Evolutionary conservation across 2,329 filamentous ascomycete species (phyloP), one percentile per base, ranked within the genome.

Genomic region (Verticillium isaacii): DNA sequence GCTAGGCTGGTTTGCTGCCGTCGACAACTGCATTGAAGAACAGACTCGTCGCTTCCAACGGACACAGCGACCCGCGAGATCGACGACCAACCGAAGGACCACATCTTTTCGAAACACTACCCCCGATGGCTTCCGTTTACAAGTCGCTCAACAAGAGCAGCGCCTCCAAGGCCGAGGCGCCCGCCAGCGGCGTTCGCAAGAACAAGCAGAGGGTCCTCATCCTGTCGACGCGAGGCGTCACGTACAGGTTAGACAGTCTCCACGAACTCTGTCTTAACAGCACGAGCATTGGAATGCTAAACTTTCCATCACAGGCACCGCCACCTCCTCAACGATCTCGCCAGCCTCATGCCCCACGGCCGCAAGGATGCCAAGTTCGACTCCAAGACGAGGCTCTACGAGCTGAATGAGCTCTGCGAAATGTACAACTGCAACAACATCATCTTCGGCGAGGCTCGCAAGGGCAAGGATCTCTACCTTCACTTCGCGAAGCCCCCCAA

Each of bases 331-430:
- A 91, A 93, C 71, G 95, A 99, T 72, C 83, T 99, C 57, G 87
- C 92, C 62, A 85, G 90, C 34, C 88, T 99, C 76, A 88, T 99
- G 67, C 95, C 95, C 2, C 95, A 99, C 75, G 89, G 89, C 67
- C 88, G 92, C 72, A 97, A 96, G 80, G 95, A 99, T 74, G 92
- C 91, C 69, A 99, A 99, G 78, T 91, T 97, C 67, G 95, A 99
- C 76, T 95, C 92, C 60, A 98, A 98, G 79, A 93, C 91, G 41
- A 93, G 95, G 80, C 84, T 93, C 68, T 84, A 87, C 83, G 82
- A 90, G 73, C 85, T 96, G 59, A 95, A 95, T 78, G 91, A 93
- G 72, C 79, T 86, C 52, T 82, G 82, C 62, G 86, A 89, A 71
- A 69, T 97, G 34, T 95, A 96, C 34, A 93, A 92, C 74, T 94